Base-by-base conservation (phyloP, 495 filamentous ascomycete species). In the Filosporella fistucella region DNA sequence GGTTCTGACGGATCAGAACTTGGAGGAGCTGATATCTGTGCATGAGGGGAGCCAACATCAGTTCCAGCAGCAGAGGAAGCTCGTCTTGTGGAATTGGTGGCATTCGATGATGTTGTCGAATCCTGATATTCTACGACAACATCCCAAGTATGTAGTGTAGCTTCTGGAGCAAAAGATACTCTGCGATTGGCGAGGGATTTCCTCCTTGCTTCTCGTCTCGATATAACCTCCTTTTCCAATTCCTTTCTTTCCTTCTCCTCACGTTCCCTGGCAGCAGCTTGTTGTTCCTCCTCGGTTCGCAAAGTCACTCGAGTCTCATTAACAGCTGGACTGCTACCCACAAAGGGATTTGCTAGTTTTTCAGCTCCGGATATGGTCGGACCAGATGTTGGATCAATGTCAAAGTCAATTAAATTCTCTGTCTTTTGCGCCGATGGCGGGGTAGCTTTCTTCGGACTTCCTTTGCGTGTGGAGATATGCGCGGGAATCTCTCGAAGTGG, bases 101-200 rank as follows among this genome's bases (percentile, higher is more conserved):
- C 79, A 8, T 88, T 76, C 25, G 87, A 90, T 4, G 89, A 94
- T 12, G 85, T 87, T 0, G 89, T 94, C 25, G 86, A 87, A 59
- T 95, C 89, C 49, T 89, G 88, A 49, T 82, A 78, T 45, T 91
- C 84, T 55, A 97, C 91, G 2, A 95, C 78, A 42, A 96, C 91
- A 60, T 96, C 90, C 81, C 95, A 99, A 3, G 93, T 99, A 61
- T 99, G 93, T 25, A 99, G 70, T 8, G 93, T 99, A 12, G 93
- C 93, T 65, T 99, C 93, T 1, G 93, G 93, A 4, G 93, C 93
- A 61, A 99, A 99, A 0, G 91, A 96, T 30, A 99, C 93, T 48
- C 93, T 81, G 57, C 94, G 86, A 65, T 93, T 91, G 25, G 88
- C 89, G 51, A 95, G 77, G 1, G 91, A 96, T 58, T 96, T 96